These are phyloP conservation scores for Microbotryomycetes sp. DNA, from an alignment of 1,284 basidiomycete genomes.

Conservation along the genomic window DNA sequence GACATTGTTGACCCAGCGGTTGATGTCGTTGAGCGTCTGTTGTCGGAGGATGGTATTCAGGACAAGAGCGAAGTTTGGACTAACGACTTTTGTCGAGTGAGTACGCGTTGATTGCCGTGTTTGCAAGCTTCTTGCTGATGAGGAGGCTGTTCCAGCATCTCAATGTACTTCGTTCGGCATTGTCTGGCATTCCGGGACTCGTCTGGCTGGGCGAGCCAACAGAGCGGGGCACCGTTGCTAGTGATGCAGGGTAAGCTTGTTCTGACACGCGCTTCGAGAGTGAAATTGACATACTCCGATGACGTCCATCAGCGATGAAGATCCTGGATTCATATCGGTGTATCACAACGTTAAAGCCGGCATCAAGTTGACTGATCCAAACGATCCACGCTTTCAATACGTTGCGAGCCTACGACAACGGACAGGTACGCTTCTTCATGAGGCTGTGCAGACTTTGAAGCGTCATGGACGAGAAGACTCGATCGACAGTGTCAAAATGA, in stretches of 20 bases:
- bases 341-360: slow-evolving; percentile 47
- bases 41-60: slow-evolving; percentile 18
- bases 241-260: slow-evolving; percentile 50
- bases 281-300: no score
- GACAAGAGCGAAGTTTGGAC: slow-evolving; percentile 59
- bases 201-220: slow-evolving; percentile 54
- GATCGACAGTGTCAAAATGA: slow-evolving; percentile 70
- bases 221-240: slow-evolving; percentile 52
- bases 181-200: slow-evolving; percentile 62
- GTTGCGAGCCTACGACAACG: slow-evolving; percentile 57
- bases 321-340: slow-evolving; percentile 38
- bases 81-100: slow-evolving; percentile 83
- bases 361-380: slow-evolving; percentile 64
- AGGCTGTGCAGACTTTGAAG: slow-evolving; percentile 53
- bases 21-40: slow-evolving; percentile 59
- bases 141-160: slow-evolving; percentile 38
- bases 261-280: slow-evolving; percentile 48
- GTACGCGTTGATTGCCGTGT: slow-evolving; percentile 37
- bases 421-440: slow-evolving; percentile 64
- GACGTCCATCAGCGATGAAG: slow-evolving; percentile 37
- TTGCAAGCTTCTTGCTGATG: slow-evolving; percentile 41
- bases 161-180: slow-evolving; percentile 54
- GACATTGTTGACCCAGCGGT: slow-evolving; percentile 61
- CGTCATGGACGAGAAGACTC: slow-evolving; percentile 69
- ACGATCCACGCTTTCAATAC: slow-evolving; percentile 67